Evolutionary conservation across 2,329 filamentous ascomycete species (phyloP), one percentile per base, ranked within the genome.

Genomic region (Dactylellina haptotyla): DNA sequence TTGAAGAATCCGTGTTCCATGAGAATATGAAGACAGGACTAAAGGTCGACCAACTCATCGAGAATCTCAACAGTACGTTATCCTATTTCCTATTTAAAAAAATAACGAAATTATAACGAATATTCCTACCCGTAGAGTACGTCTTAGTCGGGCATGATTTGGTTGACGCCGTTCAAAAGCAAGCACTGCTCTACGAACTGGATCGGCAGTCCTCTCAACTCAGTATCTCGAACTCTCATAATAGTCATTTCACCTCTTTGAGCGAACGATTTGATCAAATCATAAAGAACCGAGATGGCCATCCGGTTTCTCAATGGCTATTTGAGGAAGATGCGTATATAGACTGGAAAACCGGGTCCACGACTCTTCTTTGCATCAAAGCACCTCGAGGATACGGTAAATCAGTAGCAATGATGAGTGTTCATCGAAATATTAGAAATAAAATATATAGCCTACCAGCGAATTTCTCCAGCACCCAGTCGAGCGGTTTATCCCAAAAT

Each of bases 401-500:
- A 14, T 67, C 63, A n/a, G 63, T 59, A 5, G 45, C 63, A 3
- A 67, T 67, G 63, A 59, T 32, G 45, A 67, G 61, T 16, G 50
- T n/a, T 8, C 9, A n/a, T 14, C 25, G 39, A 41, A 37, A 65
- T n/a, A 28, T 63, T 18, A n/a, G 39, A 2, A 37, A 28, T 46
- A n/a, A n/a, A n/a, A n/a, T n/a, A n/a, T n/a, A n/a, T n/a, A n/a
- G n/a, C n/a, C n/a, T n/a, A n/a, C n/a, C n/a, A n/a, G n/a, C n/a
- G n/a, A n/a, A n/a, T n/a, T n/a, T n/a, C n/a, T n/a, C n/a, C n/a
- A n/a, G n/a, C n/a, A n/a, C n/a, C n/a, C n/a, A n/a, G n/a, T n/a
- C n/a, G n/a, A n/a, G n/a, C n/a, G n/a, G n/a, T n/a, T n/a, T n/a
- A n/a, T n/a, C n/a, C n/a, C n/a, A n/a, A n/a, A n/a, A n/a, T n/a